Percentiles rank a stretch among this genome's conserved stretches.
phyloP scores from a whole-genome alignment of 2,329 filamentous ascomycete genomes.

The Stagonosporopsis rhizophila region DNA sequence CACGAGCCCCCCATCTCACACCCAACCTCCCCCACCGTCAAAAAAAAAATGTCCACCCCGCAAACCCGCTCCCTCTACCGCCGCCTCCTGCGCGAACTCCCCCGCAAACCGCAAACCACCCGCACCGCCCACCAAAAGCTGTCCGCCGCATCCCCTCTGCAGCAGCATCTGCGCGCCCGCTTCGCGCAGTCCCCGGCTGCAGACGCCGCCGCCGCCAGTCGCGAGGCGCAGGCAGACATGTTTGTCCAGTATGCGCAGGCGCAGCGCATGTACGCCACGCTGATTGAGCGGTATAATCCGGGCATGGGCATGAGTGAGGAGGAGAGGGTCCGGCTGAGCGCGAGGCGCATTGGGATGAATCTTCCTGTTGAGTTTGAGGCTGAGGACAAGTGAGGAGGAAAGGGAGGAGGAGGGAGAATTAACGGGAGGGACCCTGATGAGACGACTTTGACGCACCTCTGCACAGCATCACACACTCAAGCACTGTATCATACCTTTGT shows the following conservation, averaged over 20 bases:
- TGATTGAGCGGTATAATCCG: slow-evolving; percentile 92
- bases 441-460: no score
- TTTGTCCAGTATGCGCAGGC: slow-evolving; percentile 80
- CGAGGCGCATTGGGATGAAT: slow-evolving; percentile 88
- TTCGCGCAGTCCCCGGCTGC: slow-evolving; percentile 54
- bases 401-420: not conserved
- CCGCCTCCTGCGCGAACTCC: slow-evolving; percentile 85
- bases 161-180: slow-evolving; percentile 70
- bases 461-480: no score
- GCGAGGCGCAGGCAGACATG: slow-evolving; percentile 78
- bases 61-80: slow-evolving; percentile 82
- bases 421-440: not conserved
- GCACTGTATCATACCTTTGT: no score
- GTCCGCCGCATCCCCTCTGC: slow-evolving; percentile 69
- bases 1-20: no score
- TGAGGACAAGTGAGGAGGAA: not conserved
- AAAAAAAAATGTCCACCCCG: slow-evolving; percentile 54
- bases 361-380: slow-evolving; percentile 69
- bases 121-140: slow-evolving; percentile 50
- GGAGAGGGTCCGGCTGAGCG: slow-evolving; percentile 83
- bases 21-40: not conserved
- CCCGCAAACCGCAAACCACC: slow-evolving; percentile 51
- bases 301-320: slow-evolving; percentile 86
- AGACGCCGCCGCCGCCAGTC: slow-evolving; percentile 29
- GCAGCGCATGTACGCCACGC: slow-evolving; percentile 81